Evolutionary conservation across 2,329 filamentous ascomycete species (phyloP).

Genomic region (Aspergillus piperis): DNA sequence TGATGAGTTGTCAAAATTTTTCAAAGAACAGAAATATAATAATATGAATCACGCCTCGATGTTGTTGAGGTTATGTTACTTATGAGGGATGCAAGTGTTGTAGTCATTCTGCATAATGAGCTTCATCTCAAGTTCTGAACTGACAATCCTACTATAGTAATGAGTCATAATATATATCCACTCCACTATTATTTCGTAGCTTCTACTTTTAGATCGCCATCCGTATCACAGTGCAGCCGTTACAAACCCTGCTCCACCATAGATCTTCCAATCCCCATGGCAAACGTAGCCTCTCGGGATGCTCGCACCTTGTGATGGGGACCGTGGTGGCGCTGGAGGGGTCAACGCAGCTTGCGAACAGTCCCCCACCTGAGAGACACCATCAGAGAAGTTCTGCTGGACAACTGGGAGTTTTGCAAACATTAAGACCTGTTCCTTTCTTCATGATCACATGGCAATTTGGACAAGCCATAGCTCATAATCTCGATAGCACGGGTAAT

Average conservation of each 20-base stretch:
- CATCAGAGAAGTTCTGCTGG: not conserved
- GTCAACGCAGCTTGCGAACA: constrained; percentile 1
- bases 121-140: not conserved
- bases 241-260: not conserved
- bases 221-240: not conserved
- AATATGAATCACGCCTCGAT: no score
- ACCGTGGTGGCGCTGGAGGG: constrained; percentile 19
- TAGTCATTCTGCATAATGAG: not conserved
- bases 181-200: not conserved
- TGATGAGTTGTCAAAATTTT: no score
- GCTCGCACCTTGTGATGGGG: constrained; percentile 3
- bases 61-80: no score
- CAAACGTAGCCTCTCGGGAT: not conserved
- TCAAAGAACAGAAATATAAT: no score
- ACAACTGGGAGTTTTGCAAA: not conserved
- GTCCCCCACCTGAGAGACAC: not conserved
- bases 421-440: not conserved
- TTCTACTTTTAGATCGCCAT: not conserved
- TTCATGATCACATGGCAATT: not conserved
- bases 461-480: not conserved
- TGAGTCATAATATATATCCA: not conserved
- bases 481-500: not conserved
- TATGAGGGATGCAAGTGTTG: no score
- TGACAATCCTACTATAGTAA: not conserved
- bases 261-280: not conserved